These are phyloP conservation scores for Neurospora sp. DNA, from an alignment of 2,329 filamentous ascomycete species.

Conservation along the genomic window DNA sequence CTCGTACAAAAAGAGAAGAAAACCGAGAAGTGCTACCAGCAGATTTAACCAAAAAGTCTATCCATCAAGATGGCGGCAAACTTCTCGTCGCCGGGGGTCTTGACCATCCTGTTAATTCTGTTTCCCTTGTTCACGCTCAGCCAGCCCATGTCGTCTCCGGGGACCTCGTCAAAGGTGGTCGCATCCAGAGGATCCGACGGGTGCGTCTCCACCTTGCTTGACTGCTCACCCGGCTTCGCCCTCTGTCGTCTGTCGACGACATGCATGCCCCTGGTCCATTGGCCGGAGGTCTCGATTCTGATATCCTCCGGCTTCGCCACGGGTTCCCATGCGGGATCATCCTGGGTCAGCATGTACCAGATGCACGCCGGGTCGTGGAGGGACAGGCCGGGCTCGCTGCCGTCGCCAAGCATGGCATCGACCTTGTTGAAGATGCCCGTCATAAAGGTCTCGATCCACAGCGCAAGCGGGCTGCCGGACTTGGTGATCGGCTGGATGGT, in stretches of 20 bases:
- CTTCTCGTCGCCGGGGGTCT: constrained; percentile 54
- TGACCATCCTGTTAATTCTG: constrained; percentile 63
- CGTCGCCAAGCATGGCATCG: constrained; percentile 49
- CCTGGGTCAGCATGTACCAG: constrained; percentile 64
- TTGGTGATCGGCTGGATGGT: constrained; percentile 45
- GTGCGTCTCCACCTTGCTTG: constrained; percentile 22
- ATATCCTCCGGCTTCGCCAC: constrained; percentile 64
- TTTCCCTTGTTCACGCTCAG: constrained; percentile 66
- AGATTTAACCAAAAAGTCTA: constrained; percentile 47
- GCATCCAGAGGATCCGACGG: constrained; percentile 35
- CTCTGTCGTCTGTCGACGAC: constrained; percentile 65
- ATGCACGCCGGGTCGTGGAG: constrained; percentile 72
- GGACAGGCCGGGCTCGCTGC: constrained; percentile 48
- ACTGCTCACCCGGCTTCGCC: constrained; percentile 38
- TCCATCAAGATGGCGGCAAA: constrained; percentile 60
- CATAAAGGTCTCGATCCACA: constrained; percentile 66
- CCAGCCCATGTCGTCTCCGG: constrained; percentile 70
- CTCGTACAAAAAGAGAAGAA: neutral
- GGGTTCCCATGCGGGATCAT: constrained; percentile 47
- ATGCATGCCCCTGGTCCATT: constrained; percentile 93
- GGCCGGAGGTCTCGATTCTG: constrained; percentile 77
- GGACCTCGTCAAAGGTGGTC: constrained; percentile 41
- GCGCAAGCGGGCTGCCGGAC: constrained; percentile 60
- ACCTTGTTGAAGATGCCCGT: constrained; percentile 62
- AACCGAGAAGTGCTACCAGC: neutral